These are phyloP conservation scores for Vaucheria bursata DNA, from an alignment of 352 stramenopile species.

Conservation along the genomic window DNA sequence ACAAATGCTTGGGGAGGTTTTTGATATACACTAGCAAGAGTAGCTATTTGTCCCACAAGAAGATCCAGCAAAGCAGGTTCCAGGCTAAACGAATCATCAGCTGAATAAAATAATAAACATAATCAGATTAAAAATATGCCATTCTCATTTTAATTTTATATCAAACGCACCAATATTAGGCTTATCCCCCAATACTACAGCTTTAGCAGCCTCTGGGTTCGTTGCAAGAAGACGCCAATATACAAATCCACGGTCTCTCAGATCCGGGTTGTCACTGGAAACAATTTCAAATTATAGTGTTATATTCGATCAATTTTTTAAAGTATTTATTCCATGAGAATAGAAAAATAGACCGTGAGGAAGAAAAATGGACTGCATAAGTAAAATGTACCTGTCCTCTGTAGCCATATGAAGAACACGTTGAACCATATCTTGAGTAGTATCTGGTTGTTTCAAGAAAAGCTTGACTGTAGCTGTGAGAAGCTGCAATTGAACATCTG, in stretches of 20 bases:
- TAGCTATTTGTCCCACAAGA: conserved; percentile 93
- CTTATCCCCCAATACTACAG: conserved; percentile 94
- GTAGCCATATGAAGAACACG: conserved; percentile 93
- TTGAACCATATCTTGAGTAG: conserved; percentile 92
- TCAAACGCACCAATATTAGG: conserved; percentile 83
- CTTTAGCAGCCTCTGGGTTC: conserved; percentile 85
- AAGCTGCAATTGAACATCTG: conserved; percentile 90
- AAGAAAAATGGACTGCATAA: no score
- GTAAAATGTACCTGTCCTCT: conserved; percentile 72
- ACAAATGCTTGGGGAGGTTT: conserved; percentile 85
- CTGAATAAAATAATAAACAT: no score
- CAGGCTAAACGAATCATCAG: conserved; percentile 90
- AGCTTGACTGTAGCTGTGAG: conserved; percentile 98
- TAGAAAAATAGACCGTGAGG: no score
- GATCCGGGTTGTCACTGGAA: conserved; percentile 86
- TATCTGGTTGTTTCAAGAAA: conserved; percentile 89
- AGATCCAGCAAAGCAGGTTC: conserved; percentile 88
- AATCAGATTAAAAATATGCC: no score
- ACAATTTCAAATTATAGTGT: background rate
- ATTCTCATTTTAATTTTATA: no score
- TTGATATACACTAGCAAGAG: conserved; percentile 94
- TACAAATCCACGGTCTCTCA: conserved; percentile 96
- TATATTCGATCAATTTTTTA: no score
- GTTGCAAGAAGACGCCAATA: conserved; percentile 97
- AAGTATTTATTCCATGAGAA: no score